These are phyloP conservation scores for Daldinia eschscholtzii DNA, from an alignment of 2,329 filamentous ascomycete genomes.

Conservation along the genomic window DNA sequence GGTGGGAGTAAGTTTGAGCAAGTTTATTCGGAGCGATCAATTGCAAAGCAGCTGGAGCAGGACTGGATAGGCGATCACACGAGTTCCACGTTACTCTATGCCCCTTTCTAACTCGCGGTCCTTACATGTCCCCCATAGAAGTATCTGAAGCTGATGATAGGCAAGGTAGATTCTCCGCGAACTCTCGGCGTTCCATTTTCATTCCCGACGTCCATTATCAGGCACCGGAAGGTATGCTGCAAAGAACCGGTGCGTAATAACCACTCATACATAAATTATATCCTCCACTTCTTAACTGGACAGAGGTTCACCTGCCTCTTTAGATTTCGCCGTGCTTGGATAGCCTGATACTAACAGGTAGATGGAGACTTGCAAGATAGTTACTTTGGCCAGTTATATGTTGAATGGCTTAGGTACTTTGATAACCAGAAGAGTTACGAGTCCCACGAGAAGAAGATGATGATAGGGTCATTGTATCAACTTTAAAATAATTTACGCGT, in stretches of 20 bases:
- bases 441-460: too few relatives aligned
- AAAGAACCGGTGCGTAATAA: not conserved
- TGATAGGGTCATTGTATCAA: not conserved
- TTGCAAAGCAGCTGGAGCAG: not conserved
- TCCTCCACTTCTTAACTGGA: not conserved
- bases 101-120: not conserved
- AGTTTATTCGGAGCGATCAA: not conserved
- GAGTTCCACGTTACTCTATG: not conserved
- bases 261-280: not conserved
- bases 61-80: not conserved
- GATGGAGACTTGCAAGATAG: too few relatives aligned
- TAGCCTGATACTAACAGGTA: not conserved
- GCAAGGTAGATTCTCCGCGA: not conserved
- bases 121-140: not conserved
- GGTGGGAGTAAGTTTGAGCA: conserved; percentile 1
- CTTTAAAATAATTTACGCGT: too few relatives aligned
- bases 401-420: too few relatives aligned
- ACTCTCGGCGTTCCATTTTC: not conserved
- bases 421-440: too few relatives aligned
- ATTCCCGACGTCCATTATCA: not conserved
- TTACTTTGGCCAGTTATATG: too few relatives aligned
- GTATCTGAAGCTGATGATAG: not conserved
- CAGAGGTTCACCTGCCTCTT: not conserved
- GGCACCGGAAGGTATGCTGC: not conserved
- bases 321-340: not conserved